Evolutionary conservation across 208 protist genomes (phyloP), one percentile per base, ranked within the genome.

Genomic region (Tritrichomonas foetus): DNA sequence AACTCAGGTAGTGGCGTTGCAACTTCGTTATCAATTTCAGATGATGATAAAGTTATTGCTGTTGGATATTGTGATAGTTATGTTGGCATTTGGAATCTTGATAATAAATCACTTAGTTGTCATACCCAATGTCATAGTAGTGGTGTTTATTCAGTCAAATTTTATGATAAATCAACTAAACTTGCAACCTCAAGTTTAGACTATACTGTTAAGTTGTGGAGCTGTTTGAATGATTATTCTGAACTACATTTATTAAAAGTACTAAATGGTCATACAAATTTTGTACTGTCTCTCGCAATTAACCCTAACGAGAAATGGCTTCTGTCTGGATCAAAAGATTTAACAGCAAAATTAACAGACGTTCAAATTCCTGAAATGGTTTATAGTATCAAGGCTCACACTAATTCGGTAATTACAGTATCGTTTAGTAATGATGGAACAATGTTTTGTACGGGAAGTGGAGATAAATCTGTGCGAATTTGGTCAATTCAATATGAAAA

Each of bases 361-460:
- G 41, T 82, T 16, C 20, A 82, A 36, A 49, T 50, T 13, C 16
- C 5, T 14, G n/a, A 82, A 36, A 11, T 36, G n/a, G 16, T 82
- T 82, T 82, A 82, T 50, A 82, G 74, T 50, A 47, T 82, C 33
- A 82, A 82, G 74, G 41, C 41, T 20, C 74, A 82, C 39, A 53
- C 74, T 9, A 82, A 82, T 25, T 50, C 74, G 14, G 50, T 82
- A 25, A 47, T 82, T 16, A 47, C 74, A 30, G 33, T 49, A 50
- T 33, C n/a, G 3, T 82, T 82, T 25, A 82, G 50, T 82, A 33
- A 33, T 30, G 50, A 49, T n/a, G n/a, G n/a, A n/a, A 33, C 16
- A 8, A 36, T 36, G 41, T 82, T 82, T 82, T 82, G 74, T 41
- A 50, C 74, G n/a, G 74, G 74, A 36, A 50, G 41, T 47, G 74